Evolutionary conservation across 2,329 filamentous ascomycete genomes (phyloP).

Genomic region (Microdochium bolleyi): DNA sequence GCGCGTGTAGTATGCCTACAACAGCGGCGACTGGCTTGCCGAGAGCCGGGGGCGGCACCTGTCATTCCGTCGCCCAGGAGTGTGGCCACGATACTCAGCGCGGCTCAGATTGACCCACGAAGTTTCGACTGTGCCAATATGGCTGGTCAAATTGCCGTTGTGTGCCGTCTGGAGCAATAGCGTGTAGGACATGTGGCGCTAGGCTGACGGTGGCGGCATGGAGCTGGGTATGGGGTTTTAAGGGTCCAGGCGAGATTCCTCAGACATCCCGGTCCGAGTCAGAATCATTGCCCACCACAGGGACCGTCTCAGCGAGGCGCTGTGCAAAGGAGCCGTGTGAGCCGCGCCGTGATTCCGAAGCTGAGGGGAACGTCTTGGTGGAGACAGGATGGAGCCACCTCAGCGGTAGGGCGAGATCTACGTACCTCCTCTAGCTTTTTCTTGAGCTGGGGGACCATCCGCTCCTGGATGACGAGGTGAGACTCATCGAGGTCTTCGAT

Average conservation of each 20-base stretch:
- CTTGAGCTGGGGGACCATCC: slow-evolving; percentile 63
- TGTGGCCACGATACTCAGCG: not conserved
- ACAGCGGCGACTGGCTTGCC: not conserved
- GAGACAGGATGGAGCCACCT: not conserved
- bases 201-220: not conserved
- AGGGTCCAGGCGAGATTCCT: slow-evolving; percentile 7
- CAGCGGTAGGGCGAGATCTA: slow-evolving; percentile 7
- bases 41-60: not conserved
- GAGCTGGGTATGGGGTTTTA: not conserved
- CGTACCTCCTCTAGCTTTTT: slow-evolving; percentile 58
- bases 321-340: slow-evolving; percentile 14
- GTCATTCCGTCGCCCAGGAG: not conserved
- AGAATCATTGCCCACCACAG: slow-evolving; percentile 39
- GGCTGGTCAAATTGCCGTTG: too few relatives aligned
- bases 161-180: too few relatives aligned
- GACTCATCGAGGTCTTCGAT: slow-evolving; percentile 76
- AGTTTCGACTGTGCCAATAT: not conserved
- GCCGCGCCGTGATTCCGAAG: slow-evolving; percentile 1
- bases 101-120: not conserved
- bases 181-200: too few relatives aligned
- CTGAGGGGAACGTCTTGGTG: not conserved
- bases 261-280: slow-evolving; percentile 35
- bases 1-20: too few relatives aligned
- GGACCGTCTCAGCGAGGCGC: slow-evolving; percentile 44
- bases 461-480: slow-evolving; percentile 66